Evolutionary conservation across 257 asterid genomes (phyloP).

Genomic region (Penstemon barbatus): DNA sequence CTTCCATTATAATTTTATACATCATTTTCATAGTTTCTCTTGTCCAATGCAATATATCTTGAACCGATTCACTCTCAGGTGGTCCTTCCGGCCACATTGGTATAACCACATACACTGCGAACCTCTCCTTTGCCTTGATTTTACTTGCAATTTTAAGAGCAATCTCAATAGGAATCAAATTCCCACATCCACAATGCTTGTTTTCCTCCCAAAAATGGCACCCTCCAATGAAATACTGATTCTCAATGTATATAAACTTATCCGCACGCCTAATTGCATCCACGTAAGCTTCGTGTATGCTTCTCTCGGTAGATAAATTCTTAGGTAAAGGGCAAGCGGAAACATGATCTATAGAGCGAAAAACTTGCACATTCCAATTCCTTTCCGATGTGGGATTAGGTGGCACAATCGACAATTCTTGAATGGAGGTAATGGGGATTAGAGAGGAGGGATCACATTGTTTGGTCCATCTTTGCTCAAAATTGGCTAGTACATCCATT

Average conservation of each 20-base stretch:
- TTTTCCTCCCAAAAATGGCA: conserved; percentile 85
- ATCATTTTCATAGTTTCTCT: conserved; percentile 89
- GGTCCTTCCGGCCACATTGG: conserved; percentile 98
- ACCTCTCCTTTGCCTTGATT: conserved; percentile 62
- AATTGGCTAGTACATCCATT: conserved; percentile 64
- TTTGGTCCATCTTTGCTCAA: conserved; percentile 87
- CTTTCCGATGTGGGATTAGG: conserved; percentile 30
- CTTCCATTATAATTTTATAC: conserved; percentile 65
- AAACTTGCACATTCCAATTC: conserved; percentile 83
- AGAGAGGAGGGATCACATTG: conserved; percentile 67
- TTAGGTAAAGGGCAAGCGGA: conserved; percentile 60
- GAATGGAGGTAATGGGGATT: conserved; percentile 51
- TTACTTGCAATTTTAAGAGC: conserved; percentile 66
- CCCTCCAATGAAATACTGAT: conserved; percentile 89
- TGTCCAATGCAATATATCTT: conserved; percentile 75
- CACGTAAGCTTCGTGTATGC: conserved; percentile 80
- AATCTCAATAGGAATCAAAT: conserved; percentile 83
- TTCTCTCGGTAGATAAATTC: conserved; percentile 50
- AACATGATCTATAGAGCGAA: conserved; percentile 74
- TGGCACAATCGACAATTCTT: conserved; percentile 45
- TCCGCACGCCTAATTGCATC: conserved; percentile 87
- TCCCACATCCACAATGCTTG: conserved; percentile 71
- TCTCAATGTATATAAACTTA: conserved; percentile 73
- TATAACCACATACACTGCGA: conserved; percentile 61
- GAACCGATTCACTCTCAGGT: conserved; percentile 79